Evolutionary conservation across 805 yeast genomes (phyloP).

Genomic region (Tetrapisispora pingtungensis): DNA sequence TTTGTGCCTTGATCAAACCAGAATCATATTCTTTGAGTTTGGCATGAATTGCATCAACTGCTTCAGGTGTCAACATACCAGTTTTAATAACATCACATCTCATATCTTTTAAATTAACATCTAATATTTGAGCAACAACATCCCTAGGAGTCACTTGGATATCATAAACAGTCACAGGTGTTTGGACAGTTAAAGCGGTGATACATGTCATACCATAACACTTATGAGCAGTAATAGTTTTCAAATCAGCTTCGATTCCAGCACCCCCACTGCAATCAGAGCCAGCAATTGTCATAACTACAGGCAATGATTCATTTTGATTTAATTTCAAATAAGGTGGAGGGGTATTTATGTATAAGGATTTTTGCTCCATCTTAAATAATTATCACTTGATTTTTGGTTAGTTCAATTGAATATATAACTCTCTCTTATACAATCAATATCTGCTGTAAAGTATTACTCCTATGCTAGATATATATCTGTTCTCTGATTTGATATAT

Average conservation of each 20-base stretch:
- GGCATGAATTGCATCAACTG: slow-evolving; percentile 38
- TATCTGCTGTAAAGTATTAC: too few species aligned
- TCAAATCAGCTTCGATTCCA: slow-evolving; percentile 82
- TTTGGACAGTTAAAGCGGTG: slow-evolving; percentile 74
- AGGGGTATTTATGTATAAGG: slow-evolving; percentile 17
- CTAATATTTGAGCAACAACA: slow-evolving; percentile 40
- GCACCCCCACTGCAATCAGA: slow-evolving; percentile 88
- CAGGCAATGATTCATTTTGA: slow-evolving; percentile 27
- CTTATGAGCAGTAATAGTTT: slow-evolving; percentile 63
- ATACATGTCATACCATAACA: slow-evolving; percentile 73
- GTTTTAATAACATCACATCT: slow-evolving; percentile 61
- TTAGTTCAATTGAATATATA: not conserved
- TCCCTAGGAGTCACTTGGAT: slow-evolving; percentile 35
- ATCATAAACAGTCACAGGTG: slow-evolving; percentile 36
- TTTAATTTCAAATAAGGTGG: slow-evolving; percentile 24
- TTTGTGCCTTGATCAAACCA: slow-evolving; percentile 4
- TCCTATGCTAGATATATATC: too few species aligned
- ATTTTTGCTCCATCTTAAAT: not conserved
- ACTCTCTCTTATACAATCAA: too few species aligned
- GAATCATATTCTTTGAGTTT: slow-evolving; percentile 26
- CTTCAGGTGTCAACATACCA: slow-evolving; percentile 59
- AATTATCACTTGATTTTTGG: too few species aligned
- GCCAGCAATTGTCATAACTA: slow-evolving; percentile 51
- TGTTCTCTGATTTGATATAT: too few species aligned
- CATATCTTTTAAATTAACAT: slow-evolving; percentile 50